These are phyloP conservation scores for Ajuga reptans DNA, from an alignment of 305 asterid genomes.

Conservation along the genomic window DNA sequence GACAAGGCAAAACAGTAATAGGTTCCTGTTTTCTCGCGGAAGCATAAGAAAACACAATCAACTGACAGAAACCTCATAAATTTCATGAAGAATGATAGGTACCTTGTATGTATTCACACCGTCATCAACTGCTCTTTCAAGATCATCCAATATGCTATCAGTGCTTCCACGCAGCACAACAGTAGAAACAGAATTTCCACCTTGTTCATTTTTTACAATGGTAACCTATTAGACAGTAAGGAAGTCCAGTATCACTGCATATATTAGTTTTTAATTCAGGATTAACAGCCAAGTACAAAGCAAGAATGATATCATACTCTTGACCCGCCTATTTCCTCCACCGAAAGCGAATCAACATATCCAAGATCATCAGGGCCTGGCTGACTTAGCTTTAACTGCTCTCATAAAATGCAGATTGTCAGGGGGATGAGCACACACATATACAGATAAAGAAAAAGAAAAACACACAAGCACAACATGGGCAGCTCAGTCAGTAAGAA, in stretches of 20 bases:
- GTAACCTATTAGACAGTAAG: slow-evolving; percentile 53
- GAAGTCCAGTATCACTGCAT: not conserved
- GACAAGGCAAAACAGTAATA: not conserved
- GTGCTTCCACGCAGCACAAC: slow-evolving; percentile 94
- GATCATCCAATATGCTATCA: slow-evolving; percentile 94
- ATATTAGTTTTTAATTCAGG: not conserved
- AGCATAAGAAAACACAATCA: slow-evolving; percentile 8
- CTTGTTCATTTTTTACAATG: slow-evolving; percentile 82
- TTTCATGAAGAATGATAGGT: not conserved
- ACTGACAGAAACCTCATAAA: slow-evolving; percentile 4
- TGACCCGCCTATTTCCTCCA: slow-evolving; percentile 94
- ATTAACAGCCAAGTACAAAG: not conserved
- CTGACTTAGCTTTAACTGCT: slow-evolving; percentile 78
- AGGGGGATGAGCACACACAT: not conserved
- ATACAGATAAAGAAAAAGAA: not conserved
- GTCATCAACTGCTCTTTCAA: slow-evolving; percentile 94
- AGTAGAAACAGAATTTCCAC: slow-evolving; percentile 89
- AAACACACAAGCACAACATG: no score
- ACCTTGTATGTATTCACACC: slow-evolving; percentile 96
- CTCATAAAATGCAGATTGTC: slow-evolving; percentile 23
- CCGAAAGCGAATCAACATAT: slow-evolving; percentile 78
- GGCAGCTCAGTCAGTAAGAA: no score
- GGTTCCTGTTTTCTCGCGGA: not conserved
- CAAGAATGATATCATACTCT: slow-evolving; percentile 46
- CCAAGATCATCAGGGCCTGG: slow-evolving; percentile 94